These are phyloP conservation scores for Lyophyllum shimeji DNA, from an alignment of 768 basidiomycete species.

Conservation along the genomic window DNA sequence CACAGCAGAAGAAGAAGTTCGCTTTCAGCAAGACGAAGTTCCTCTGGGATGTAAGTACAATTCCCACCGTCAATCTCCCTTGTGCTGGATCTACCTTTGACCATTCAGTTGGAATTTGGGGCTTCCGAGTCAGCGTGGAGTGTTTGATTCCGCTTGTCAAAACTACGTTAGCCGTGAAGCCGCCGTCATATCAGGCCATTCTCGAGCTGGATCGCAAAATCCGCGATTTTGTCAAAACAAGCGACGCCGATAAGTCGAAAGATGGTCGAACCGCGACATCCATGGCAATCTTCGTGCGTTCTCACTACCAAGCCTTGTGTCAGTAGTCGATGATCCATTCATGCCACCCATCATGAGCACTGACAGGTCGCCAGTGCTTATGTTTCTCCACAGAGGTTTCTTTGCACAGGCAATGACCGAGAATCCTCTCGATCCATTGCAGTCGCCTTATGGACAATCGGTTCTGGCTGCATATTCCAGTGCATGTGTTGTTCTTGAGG, in stretches of 20 bases:
- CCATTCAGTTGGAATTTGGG: conserved; percentile 47
- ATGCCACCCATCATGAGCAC: not conserved
- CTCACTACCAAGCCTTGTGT: conserved; percentile 48
- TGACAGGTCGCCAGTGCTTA: conserved; percentile 37
- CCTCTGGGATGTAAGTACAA: conserved; percentile 41
- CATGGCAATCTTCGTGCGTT: conserved; percentile 41
- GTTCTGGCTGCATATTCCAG: conserved; percentile 52
- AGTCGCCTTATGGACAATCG: conserved; percentile 48
- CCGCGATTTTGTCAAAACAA: conserved; percentile 31
- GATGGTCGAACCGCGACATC: conserved; percentile 35
- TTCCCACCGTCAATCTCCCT: not conserved
- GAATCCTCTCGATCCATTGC: conserved; percentile 44
- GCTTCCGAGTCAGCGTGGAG: conserved; percentile 37
- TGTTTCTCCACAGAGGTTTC: conserved; percentile 56
- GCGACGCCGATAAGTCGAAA: conserved; percentile 18
- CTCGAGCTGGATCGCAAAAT: conserved; percentile 52
- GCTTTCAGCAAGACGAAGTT: conserved; percentile 40
- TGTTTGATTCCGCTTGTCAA: conserved; percentile 44
- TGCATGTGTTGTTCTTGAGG: conserved; percentile 45
- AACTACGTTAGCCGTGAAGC: conserved; percentile 37
- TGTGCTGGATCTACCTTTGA: conserved; percentile 1
- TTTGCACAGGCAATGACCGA: conserved; percentile 57
- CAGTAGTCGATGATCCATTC: conserved; percentile 15
- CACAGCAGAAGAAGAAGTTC: conserved; percentile 42
- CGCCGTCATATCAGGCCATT: conserved; percentile 45